A percentile compares a stretch with the other conserved stretches of the same genome.
These are phyloP conservation scores for Capsicum baccatum DNA, from an alignment of 257 asterid genomes.

Conservation along the genomic window DNA sequence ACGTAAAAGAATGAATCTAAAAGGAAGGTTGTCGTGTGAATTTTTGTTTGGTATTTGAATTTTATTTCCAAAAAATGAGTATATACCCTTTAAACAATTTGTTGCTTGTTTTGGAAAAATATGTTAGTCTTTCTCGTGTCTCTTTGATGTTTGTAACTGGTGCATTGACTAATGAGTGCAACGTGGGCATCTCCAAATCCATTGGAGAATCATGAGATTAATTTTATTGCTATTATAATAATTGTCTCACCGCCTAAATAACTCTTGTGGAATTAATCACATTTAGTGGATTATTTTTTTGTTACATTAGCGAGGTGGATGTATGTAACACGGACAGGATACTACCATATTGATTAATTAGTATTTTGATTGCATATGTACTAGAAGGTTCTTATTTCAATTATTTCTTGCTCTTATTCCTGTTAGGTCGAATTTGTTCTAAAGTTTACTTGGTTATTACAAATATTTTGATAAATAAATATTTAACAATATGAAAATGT, in stretches of 20 bases:
- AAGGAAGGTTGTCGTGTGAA: conserved; percentile 3
- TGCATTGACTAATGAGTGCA: neutral
- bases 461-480: too few species aligned
- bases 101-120: neutral
- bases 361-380: neutral
- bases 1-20: neutral
- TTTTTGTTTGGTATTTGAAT: conserved; percentile 3
- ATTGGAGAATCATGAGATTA: neutral
- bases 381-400: neutral
- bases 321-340: neutral
- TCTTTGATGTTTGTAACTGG: neutral
- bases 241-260: neutral
- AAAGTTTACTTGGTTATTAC: neutral
- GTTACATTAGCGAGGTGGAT: neutral
- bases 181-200: neutral
- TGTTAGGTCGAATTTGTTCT: neutral
- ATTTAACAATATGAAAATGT: too few species aligned
- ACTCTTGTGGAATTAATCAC: neutral
- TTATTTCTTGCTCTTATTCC: neutral
- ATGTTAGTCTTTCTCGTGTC: neutral
- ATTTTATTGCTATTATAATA: neutral
- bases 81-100: too few species aligned
- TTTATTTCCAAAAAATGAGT: neutral
- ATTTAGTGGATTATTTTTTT: neutral
- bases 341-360: neutral